Evolutionary conservation across 1,139 yeast genomes (phyloP), one percentile per base, ranked within the genome.

Genomic region (Keqinozyma sinolaborantium): DNA sequence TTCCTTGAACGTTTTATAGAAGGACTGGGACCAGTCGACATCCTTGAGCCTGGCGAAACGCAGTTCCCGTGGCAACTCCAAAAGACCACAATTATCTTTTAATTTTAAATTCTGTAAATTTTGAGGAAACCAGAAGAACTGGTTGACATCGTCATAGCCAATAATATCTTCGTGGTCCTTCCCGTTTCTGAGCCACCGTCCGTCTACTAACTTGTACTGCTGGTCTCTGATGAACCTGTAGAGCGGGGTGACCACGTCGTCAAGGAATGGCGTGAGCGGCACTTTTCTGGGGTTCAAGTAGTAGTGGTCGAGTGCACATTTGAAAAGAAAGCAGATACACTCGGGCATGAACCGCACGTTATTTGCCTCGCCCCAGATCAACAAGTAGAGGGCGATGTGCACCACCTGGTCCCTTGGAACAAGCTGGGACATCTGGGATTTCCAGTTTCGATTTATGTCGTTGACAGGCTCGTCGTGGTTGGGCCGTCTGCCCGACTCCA

Each of bases 111-210:
- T 60, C 30, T 66, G 60, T 9, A 87, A 55, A 0, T 87, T 86
- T 34, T 76, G 71, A 0, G 76, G 71, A 42, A 79, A 79, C 96
- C 96, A 87, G 50, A 87, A 87, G 14, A 83, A 64, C 50, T 83
- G 95, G 52, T 87, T 87, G 31, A 85, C 68, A 51, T 87, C 96
- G 53, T 87, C 96, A 49, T 87, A 87, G 0, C 96, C 95, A 39
- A 87, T 79, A 2, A 79, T 72, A 24, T 70, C 62, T 36, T 72
- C 64, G 49, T 87, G 96, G 50, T 87, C 96, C 31, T 66, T 72
- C 32, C 73, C 80, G 24, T 66, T 65, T 39, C 71, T 68, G 2
- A 66, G 51, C 62, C 72, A 71, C 3, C 48, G 44, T 0, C 69
- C 76, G 23, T 65, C 65, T 5, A 50, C 40, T 2, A 45, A 26